Conservation (phyloP, 2,329 filamentous ascomycete genomes). For the Cladosporium sp. region DNA sequence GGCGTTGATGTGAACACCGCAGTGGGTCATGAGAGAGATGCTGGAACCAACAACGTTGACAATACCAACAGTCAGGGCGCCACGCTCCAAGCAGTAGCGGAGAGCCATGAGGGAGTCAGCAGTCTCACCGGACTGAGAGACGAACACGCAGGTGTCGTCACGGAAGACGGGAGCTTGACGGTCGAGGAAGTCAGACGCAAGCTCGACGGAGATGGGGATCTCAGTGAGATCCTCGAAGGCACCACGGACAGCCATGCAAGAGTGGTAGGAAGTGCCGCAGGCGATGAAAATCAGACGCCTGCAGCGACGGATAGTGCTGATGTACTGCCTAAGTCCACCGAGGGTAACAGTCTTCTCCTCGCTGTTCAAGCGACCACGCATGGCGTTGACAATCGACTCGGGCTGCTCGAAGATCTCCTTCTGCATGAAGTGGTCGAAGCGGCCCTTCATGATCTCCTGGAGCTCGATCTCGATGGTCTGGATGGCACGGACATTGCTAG, state of each 20-base stretch:
- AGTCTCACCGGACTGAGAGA: conserved; percentile 97
- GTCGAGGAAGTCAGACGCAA: conserved; percentile 97
- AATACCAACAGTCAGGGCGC: conserved; percentile 93
- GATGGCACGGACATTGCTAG: conserved; percentile 95
- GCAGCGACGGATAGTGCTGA: conserved; percentile 93
- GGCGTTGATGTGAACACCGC: conserved; percentile 99
- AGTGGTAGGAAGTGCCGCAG: conserved; percentile 97
- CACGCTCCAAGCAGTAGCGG: conserved; percentile 95
- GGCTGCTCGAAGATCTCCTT: conserved; percentile 99
- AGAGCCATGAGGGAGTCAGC: conserved; percentile 96
- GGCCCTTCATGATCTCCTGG: conserved; percentile 99
- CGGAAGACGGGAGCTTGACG: conserved; percentile 96
- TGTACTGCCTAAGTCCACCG: conserved; percentile 93
- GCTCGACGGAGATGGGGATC: conserved; percentile 93
- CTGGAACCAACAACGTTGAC: conserved; percentile 98
- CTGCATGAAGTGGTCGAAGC: conserved; percentile 99
- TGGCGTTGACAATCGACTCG: conserved; percentile 98
- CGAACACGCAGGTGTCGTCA: conserved; percentile 98
- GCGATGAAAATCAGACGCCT: conserved; percentile 98
- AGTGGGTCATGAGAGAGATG: conserved; percentile 98
- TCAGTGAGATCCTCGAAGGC: conserved; percentile 97
- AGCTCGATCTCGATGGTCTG: conserved; percentile 98
- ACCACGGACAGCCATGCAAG: conserved; percentile 98
- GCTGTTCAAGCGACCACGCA: conserved; percentile 95
- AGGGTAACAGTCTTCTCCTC: conserved; percentile 93